Percentiles rank a stretch among this genome's conserved stretches.
Conservation (phyloP, 176 grass and related monocot species). For the Thalia dealbata region DNA sequence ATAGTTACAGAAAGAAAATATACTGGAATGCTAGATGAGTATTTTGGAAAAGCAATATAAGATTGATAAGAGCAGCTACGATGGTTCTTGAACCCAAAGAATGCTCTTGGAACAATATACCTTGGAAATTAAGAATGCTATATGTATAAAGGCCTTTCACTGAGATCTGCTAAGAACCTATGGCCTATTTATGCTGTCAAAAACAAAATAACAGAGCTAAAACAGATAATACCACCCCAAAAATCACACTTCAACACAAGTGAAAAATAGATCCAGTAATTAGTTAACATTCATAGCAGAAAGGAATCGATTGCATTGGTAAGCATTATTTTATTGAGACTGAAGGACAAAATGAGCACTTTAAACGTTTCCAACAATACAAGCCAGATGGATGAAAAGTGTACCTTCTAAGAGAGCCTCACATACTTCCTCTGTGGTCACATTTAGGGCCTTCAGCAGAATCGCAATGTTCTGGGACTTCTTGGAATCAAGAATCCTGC, state of each 20-base stretch:
- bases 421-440: constrained; percentile 46
- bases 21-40: background rate
- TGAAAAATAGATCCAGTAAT: background rate
- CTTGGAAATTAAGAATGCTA: background rate
- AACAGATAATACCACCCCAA: too few relatives aligned
- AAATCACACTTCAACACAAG: too few relatives aligned
- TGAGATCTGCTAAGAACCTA: too few relatives aligned
- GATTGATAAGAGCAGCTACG: background rate
- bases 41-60: background rate
- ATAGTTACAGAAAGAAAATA: background rate
- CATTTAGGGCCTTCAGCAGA: constrained; percentile 41
- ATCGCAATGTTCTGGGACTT: constrained; percentile 54
- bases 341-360: background rate
- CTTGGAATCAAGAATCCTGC: constrained; percentile 32
- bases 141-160: too few relatives aligned
- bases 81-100: background rate
- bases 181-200: too few relatives aligned
- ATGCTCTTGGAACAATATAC: background rate
- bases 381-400: background rate
- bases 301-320: too few relatives aligned
- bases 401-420: constrained; percentile 65
- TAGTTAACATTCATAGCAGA: background rate
- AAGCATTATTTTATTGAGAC: background rate
- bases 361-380: background rate
- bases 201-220: too few relatives aligned